Conservation (phyloP, 2,329 filamentous ascomycete species). For the Botryotinia calthae region DNA sequence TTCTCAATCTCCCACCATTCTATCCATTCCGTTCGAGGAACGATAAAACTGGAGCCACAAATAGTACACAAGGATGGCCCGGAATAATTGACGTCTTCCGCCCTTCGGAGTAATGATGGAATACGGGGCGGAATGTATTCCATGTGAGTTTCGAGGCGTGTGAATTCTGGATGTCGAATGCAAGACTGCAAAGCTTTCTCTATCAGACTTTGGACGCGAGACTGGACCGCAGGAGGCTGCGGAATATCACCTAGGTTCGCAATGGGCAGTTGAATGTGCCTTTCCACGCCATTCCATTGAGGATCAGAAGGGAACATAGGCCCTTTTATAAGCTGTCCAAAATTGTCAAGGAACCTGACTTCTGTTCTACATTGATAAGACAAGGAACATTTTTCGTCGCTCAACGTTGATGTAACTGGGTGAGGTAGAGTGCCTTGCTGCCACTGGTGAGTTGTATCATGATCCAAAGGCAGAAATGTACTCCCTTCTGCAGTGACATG, state of each 20-base stretch:
- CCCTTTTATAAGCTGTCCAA: constrained; percentile 34
- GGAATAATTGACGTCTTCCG: constrained; percentile 44
- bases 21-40: constrained; percentile 57
- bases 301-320: constrained; percentile 28
- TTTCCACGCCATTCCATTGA: constrained; percentile 7
- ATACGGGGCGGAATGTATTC: constrained; percentile 31
- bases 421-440: not conserved
- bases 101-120: constrained; percentile 26
- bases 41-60: constrained; percentile 49
- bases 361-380: constrained; percentile 35
- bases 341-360: constrained; percentile 34
- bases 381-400: constrained; percentile 11
- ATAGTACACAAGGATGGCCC: constrained; percentile 53
- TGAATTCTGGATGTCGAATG: constrained; percentile 29
- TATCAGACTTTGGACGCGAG: constrained; percentile 35
- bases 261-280: constrained; percentile 24
- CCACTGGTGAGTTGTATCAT: not conserved
- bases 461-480: not conserved
- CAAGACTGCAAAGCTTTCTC: constrained; percentile 37
- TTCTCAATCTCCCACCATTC: constrained; percentile 55
- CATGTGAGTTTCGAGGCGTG: constrained; percentile 27
- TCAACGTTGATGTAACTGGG: not conserved
- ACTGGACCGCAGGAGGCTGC: constrained; percentile 29
- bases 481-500: not conserved
- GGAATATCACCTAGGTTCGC: constrained; percentile 25